Percentiles rank a stretch among this genome's conserved stretches.
Evolutionary conservation across 441 rosid genomes (phyloP).

Genomic region (Gossypium gossypioides): DNA sequence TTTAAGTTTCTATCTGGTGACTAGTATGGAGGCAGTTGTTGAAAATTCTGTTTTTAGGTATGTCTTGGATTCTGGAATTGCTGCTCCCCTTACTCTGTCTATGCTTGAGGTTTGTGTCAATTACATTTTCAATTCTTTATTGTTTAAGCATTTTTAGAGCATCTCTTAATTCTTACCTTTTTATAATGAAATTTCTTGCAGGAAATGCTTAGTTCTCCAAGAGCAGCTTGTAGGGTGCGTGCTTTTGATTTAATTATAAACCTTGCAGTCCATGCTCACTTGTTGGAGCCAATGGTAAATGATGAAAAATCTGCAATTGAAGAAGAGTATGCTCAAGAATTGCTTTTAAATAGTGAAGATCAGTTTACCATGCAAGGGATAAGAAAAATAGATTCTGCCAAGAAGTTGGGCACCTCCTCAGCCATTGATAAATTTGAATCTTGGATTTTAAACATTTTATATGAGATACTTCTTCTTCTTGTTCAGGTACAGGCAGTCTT

Average conservation of each 20-base stretch:
- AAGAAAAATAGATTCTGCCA: slow-evolving; percentile 36
- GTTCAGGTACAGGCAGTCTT: slow-evolving; percentile 59
- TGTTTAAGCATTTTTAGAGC: slow-evolving; percentile 3
- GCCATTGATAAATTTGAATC: slow-evolving; percentile 76
- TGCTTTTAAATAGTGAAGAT: slow-evolving; percentile 49
- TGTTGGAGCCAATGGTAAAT: slow-evolving; percentile 68
- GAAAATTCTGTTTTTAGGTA: slow-evolving; percentile 51
- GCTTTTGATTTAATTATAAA: slow-evolving; percentile 93
- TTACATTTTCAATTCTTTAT: not conserved
- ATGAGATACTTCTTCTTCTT: slow-evolving; percentile 84
- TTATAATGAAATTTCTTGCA: slow-evolving; percentile 27
- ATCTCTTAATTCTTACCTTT: slow-evolving; percentile 19
- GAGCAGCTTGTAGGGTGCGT: slow-evolving; percentile 68
- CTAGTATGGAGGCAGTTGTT: slow-evolving; percentile 3
- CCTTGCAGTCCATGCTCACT: slow-evolving; percentile 93
- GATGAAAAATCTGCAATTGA: slow-evolving; percentile 74
- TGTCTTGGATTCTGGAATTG: slow-evolving; percentile 85
- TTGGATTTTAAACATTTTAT: slow-evolving; percentile 83
- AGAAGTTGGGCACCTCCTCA: slow-evolving; percentile 43
- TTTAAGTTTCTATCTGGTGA: not conserved
- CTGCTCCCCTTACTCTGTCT: slow-evolving; percentile 92
- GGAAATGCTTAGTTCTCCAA: slow-evolving; percentile 91
- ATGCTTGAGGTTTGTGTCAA: slow-evolving; percentile 77
- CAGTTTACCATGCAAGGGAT: slow-evolving; percentile 46
- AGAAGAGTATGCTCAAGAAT: slow-evolving; percentile 68